Base-by-base conservation (phyloP, 148 eudicot genomes). In the Mesembryanthemum crystallinum region DNA sequence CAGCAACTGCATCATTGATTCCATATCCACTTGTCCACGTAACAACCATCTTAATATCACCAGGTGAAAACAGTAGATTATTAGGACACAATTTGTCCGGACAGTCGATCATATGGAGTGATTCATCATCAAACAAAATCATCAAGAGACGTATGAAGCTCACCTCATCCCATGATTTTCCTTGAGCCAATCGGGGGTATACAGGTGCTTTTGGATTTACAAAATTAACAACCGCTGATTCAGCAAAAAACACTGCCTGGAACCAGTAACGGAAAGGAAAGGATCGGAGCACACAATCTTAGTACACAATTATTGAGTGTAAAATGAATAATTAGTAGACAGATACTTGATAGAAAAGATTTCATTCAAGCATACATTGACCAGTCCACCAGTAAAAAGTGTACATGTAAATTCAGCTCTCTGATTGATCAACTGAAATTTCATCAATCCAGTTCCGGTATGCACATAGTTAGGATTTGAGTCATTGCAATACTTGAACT, bases 221-320 rank as follows among this genome's bases (percentile, higher is more conserved):
- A 85, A 92, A 94, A 68, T 88, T 76, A 58, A 92, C 77, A 52
- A 76, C 27, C 72, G 89, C 88, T 37, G 98, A 90, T 18, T 90
- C 83, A 37, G 97, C 93, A 3, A 94, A 87, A 80, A 94, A 82
- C 81, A 86, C 90, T 62, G 98, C 97, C 98, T 94, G 86, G 75
- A 60, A 32, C 24, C 5, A 74, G 29, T 8, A 52, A 72, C 20
- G 39, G 39, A 35, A 35, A 6, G 4, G 6, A 6, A 35, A 35
- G n/a, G n/a, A n/a, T n/a, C n/a, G n/a, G n/a, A n/a, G n/a, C n/a
- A n/a, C n/a, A n/a, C n/a, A n/a, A n/a, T n/a, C n/a, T n/a, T n/a
- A 35, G 39, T 2, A 35, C 39, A 35, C n/a, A n/a, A n/a, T n/a
- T n/a, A n/a, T n/a, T n/a, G n/a, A n/a, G n/a, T n/a, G n/a, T n/a